Evolutionary conservation across 2,329 filamentous ascomycete species (phyloP), one percentile per base, ranked within the genome.

Genomic region (Pleoardoris graminearum): DNA sequence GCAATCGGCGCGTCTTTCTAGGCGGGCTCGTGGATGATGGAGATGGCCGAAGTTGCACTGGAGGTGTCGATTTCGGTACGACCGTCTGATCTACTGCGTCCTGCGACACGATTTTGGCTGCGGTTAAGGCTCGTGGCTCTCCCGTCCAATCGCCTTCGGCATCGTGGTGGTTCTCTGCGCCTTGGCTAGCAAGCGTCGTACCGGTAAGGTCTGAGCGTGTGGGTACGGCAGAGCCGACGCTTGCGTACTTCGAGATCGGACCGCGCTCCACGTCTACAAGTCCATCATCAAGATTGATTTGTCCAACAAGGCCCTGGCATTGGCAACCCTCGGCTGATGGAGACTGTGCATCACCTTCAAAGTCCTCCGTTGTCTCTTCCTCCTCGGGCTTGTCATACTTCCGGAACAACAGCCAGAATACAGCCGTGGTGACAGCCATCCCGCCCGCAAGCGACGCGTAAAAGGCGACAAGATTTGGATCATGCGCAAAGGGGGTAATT

Each of bases 391-490:
- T 11, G n/a, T 49, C 47, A 16, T 42, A 21, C 19, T 49, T 42
- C 11, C 38, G 35, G 21, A 49, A 49, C 8, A 49, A 1, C 14
- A 49, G 29, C 37, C 38, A 43, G 32, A 49, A 49, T 14, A 49
- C 19, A 6, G 36, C 23, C 10, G 37, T 42, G 19, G n/a, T 36
- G 7, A 35, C 27, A 29, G 38, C 29, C 47, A 49, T 49, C 8
- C 19, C 47, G 10, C 47, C 37, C 11, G 47, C 37, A 5, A 49
- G 27, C 2, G 29, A 48, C 7, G 54, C 61, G 37, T 72, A 73
- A 27, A 70, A 60, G 7, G 54, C 54, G 7, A 67, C 56, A 23
- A 73, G 58, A 22, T 68, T 51, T 1, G 69, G 69, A 50, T 72
- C 68, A 8, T 49, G 63, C 1, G 69, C 63, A 14, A 65, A 60